These are phyloP conservation scores for Rhododendron vialii DNA, from an alignment of 148 eudicot genomes.

Conservation along the genomic window DNA sequence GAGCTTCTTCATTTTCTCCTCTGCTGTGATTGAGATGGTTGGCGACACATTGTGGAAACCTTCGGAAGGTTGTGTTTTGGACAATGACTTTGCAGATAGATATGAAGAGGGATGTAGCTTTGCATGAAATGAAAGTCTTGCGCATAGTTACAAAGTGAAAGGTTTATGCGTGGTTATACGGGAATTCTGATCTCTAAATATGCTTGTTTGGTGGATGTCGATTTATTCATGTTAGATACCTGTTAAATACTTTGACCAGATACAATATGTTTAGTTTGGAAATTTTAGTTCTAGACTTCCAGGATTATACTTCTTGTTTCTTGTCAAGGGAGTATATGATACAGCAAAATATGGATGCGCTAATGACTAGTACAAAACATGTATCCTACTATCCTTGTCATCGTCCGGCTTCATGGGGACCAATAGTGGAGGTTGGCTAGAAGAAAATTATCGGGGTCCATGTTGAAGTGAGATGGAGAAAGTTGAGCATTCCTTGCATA, in stretches of 20 bases:
- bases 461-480: too few relatives aligned
- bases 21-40: not conserved
- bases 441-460: too few relatives aligned
- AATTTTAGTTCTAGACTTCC: not conserved
- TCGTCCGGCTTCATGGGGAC: too few relatives aligned
- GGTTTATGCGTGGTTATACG: not conserved
- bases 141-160: not conserved
- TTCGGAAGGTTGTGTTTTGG: not conserved
- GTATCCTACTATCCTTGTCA: too few relatives aligned
- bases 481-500: too few relatives aligned
- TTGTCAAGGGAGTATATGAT: too few relatives aligned
- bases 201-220: not conserved
- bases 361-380: too few relatives aligned
- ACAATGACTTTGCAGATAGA: not conserved
- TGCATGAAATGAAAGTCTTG: not conserved
- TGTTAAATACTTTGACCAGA: too few relatives aligned
- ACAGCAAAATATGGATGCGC: too few relatives aligned
- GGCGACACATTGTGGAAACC: not conserved
- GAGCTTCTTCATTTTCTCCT: constrained; percentile 7
- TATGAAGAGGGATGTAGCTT: not conserved
- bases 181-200: not conserved
- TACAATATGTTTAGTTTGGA: not conserved
- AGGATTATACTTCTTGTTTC: not conserved
- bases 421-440: too few relatives aligned
- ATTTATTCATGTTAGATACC: not conserved